A percentile compares a stretch with the other conserved stretches of the same genome.
Conservation (phyloP, 306 rosid species). For the Pueraria montana region DNA sequence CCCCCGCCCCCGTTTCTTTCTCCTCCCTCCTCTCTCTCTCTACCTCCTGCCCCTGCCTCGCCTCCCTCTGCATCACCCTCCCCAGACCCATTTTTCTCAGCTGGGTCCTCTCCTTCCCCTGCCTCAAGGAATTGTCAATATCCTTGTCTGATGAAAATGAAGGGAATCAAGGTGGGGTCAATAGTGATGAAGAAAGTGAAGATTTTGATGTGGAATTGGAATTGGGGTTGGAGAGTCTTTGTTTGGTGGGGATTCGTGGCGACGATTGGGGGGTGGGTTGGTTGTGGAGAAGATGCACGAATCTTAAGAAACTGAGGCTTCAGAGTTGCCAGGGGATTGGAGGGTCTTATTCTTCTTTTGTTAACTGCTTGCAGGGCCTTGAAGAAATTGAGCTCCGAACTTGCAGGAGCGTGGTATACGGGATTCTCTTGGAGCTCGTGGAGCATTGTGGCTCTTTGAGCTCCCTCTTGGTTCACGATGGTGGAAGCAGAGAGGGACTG, state of each 20-base stretch:
- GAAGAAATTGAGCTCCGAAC: conserved; percentile 77
- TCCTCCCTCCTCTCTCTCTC: conserved; percentile 78
- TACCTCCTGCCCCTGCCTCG: conserved; percentile 55
- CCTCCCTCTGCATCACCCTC: conserved; percentile 68
- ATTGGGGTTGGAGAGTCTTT: conserved; percentile 69
- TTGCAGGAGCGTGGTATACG: conserved; percentile 82
- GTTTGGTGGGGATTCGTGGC: conserved; percentile 65
- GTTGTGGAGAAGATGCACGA: conserved; percentile 79
- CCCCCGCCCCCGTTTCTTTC: conserved; percentile 64
- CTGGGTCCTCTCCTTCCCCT: conserved; percentile 69
- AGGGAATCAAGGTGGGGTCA: conserved; percentile 28
- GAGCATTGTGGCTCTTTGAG: conserved; percentile 63
- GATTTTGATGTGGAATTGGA: conserved; percentile 54
- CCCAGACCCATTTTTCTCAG: conserved; percentile 67
- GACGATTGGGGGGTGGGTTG: conserved; percentile 77
- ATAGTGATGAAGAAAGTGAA: conserved; percentile 47
- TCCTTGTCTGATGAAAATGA: conserved; percentile 42
- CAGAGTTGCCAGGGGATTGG: conserved; percentile 79
- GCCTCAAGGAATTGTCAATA: conserved; percentile 60
- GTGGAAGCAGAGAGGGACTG: conserved; percentile 81
- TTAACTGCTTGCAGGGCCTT: conserved; percentile 62
- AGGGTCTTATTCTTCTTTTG: conserved; percentile 70
- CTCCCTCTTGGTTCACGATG: conserved; percentile 83
- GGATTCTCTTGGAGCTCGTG: conserved; percentile 63
- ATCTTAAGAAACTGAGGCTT: conserved; percentile 65